Percentiles rank a stretch among this genome's conserved stretches.
These are phyloP conservation scores for Trametes punicea DNA, from an alignment of 768 basidiomycete genomes.

Conservation along the genomic window DNA sequence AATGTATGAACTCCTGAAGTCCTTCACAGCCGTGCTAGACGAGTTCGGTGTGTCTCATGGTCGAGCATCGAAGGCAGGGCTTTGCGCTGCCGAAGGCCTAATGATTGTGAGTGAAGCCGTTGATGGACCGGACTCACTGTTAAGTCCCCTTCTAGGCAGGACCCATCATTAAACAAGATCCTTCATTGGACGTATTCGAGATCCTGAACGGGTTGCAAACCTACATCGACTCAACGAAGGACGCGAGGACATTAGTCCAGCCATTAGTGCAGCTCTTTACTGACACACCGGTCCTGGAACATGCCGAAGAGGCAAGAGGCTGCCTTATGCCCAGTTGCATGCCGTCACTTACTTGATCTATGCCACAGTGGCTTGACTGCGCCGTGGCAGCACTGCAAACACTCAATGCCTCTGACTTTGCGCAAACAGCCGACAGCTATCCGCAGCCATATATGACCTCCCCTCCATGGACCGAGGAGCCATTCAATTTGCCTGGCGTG, in stretches of 20 bases:
- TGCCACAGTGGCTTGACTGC: slow-evolving; percentile 65
- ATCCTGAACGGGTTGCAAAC: slow-evolving; percentile 70
- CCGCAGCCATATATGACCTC: slow-evolving; percentile 63
- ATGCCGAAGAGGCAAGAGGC: slow-evolving; percentile 64
- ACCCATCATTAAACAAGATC: slow-evolving; percentile 55
- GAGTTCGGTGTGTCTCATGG: slow-evolving; percentile 86
- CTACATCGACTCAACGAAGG: slow-evolving; percentile 59
- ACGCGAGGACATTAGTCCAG: slow-evolving; percentile 63
- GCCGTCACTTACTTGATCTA: neutral
- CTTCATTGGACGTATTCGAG: slow-evolving; percentile 55
- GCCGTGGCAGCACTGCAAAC: slow-evolving; percentile 59
- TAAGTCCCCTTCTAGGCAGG: slow-evolving; percentile 53
- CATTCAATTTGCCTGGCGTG: slow-evolving; percentile 72
- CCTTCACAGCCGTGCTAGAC: slow-evolving; percentile 82
- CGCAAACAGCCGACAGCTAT: slow-evolving; percentile 51
- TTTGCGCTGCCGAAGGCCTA: slow-evolving; percentile 79
- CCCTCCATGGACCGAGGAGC: slow-evolving; percentile 40
- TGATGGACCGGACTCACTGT: neutral
- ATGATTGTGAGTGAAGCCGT: slow-evolving; percentile 51
- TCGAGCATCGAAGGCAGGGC: slow-evolving; percentile 76
- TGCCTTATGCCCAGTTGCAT: too few species aligned
- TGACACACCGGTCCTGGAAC: slow-evolving; percentile 40
- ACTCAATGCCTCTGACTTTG: slow-evolving; percentile 60
- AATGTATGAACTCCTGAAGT: slow-evolving; percentile 75
- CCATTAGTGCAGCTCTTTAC: slow-evolving; percentile 55